A percentile compares a stretch with the other conserved stretches of the same genome.
Conservation (phyloP, 139 green algal species). For the Tetratostichococcus sp. region DNA sequence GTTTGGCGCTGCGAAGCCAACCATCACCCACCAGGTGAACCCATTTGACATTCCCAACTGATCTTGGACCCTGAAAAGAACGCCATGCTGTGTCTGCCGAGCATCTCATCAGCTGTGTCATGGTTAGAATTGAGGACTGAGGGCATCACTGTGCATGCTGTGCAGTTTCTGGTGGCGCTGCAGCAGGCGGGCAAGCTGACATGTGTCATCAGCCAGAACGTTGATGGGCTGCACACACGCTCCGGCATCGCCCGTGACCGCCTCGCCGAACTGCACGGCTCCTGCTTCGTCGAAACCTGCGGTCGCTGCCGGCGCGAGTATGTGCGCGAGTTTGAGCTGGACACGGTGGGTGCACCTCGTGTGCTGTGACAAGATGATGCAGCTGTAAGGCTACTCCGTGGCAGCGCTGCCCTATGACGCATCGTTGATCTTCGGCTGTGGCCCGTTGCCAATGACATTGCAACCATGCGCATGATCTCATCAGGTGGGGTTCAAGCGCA, state of each 20-base stretch:
- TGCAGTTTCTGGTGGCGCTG: conserved; percentile 50
- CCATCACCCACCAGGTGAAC: conserved; percentile 65
- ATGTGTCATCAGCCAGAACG: conserved; percentile 73
- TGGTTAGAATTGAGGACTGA: neutral
- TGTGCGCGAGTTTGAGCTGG: conserved; percentile 90
- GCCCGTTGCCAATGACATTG: no score
- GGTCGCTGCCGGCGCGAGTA: conserved; percentile 66
- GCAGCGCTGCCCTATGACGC: no score
- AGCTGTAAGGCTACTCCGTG: no score
- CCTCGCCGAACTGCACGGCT: conserved; percentile 94
- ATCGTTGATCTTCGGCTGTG: no score
- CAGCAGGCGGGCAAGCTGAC: conserved; percentile 38
- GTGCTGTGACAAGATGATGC: no score
- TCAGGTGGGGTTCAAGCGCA: conserved; percentile 82
- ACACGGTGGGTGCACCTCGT: conserved; percentile 42
- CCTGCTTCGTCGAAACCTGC: conserved; percentile 92
- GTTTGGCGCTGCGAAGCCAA: conserved; percentile 77
- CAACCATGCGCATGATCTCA: no score
- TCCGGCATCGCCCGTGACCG: conserved; percentile 56
- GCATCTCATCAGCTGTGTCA: neutral
- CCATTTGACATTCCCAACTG: neutral
- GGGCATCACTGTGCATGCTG: no score
- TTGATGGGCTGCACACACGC: conserved; percentile 89
- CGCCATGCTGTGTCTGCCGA: neutral
- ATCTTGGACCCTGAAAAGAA: neutral